These are phyloP conservation scores for Russula abietina DNA, from an alignment of 768 basidiomycete species.

Conservation along the genomic window DNA sequence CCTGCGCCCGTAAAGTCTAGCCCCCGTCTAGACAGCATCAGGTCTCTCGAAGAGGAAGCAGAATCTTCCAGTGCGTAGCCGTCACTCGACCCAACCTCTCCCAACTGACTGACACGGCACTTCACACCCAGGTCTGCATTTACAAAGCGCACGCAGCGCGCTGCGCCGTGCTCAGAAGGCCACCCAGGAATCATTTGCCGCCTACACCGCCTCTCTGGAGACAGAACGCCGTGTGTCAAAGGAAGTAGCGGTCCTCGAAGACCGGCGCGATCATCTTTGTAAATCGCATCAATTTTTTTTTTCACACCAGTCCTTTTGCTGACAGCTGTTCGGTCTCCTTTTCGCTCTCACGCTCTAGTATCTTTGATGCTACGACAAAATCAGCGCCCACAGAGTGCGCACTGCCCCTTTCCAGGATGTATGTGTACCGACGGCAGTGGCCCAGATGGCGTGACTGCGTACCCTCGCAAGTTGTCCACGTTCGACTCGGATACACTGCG, in stretches of 20 bases:
- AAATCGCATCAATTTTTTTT: neutral
- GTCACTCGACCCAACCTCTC: too few relatives aligned
- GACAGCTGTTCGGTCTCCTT: neutral
- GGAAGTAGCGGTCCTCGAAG: slow-evolving; percentile 21
- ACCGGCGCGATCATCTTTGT: slow-evolving; percentile 23
- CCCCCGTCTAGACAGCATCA: slow-evolving; percentile 17
- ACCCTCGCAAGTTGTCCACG: slow-evolving; percentile 19
- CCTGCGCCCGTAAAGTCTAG: slow-evolving; percentile 16
- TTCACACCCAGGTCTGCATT: slow-evolving; percentile 5
- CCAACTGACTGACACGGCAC: too few relatives aligned
- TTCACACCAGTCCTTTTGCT: neutral
- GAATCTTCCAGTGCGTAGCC: slow-evolving; percentile 19
- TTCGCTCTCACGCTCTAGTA: slow-evolving; percentile 1
- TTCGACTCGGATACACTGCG: slow-evolving; percentile 19
- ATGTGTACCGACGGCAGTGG: slow-evolving; percentile 10
- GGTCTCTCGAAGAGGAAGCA: slow-evolving; percentile 22
- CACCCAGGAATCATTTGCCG: slow-evolving; percentile 20
- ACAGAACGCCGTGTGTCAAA: slow-evolving; percentile 21
- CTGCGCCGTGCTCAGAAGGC: slow-evolving; percentile 25
- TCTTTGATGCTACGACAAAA: slow-evolving; percentile 23
- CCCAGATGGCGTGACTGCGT: slow-evolving; percentile 14
- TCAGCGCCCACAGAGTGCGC: slow-evolving; percentile 18
- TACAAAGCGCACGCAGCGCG: slow-evolving; percentile 19
- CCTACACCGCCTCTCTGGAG: slow-evolving; percentile 22
- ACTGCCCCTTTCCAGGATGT: slow-evolving; percentile 15